Base-by-base conservation (phyloP, 2,329 filamentous ascomycete genomes). In the Fusarium chlamydosporum region DNA sequence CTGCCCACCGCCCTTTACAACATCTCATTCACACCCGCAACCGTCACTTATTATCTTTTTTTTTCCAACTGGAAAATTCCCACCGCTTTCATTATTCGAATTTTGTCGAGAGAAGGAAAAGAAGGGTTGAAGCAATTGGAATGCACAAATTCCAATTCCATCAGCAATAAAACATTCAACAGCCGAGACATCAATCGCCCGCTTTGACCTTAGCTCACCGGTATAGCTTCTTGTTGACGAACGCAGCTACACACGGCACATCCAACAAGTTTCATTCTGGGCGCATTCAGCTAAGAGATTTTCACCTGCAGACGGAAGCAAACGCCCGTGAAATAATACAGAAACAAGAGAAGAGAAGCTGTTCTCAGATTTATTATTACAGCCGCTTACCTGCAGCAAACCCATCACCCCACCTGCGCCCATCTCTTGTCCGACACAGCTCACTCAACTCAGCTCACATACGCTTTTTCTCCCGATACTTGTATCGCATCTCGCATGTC, bases 331-430 rank as follows among this genome's bases (percentile, higher is more conserved):
- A 29, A 23, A 37, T 9, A n/a, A n/a, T 16, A n/a, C 7, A 37
- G 35, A 56, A 18, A 45, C 13, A 58, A 31, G 9, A 50, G 38
- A 15, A 23, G 37, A 62, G 18, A 46, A 34, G 16, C 29, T 56
- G 20, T 58, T 56, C 46, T 48, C 37, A 55, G 47, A 37, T 60
- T 60, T 31, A 41, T 56, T 54, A 43, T 43, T 40, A 29, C 27
- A 46, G 38, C 16, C 65, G 67, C 65, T 58, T 61, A 62, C 65
- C 58, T 58, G 61, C 65, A 73, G 70, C 61, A 65, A 71, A 63
- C 54, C 40, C 46, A 40, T 40, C 61, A 31, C 55, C 23, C 66
- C 56, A 51, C 55, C 27, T 34, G 40, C 37, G 41, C 13, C 34
- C 35, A 53, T 62, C 59, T 62, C 6, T 29, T 64, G 66, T 70